Conservation (phyloP, 176 grass and related monocot genomes). For the Raddia guianensis region DNA sequence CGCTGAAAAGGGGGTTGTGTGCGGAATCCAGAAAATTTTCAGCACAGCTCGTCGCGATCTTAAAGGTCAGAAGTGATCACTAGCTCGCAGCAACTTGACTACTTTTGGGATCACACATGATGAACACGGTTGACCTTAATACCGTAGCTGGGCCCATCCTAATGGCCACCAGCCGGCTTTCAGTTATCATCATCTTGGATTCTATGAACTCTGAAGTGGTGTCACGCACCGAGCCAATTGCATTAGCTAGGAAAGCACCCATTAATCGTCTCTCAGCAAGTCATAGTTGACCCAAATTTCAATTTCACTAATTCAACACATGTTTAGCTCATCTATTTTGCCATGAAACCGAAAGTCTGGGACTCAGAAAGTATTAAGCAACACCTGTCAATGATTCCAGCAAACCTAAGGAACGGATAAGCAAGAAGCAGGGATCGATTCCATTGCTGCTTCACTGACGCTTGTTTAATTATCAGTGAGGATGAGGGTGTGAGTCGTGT, state of each 20-base stretch:
- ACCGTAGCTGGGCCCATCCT: constrained; percentile 12
- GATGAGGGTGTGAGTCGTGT: not conserved
- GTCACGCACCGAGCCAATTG: not conserved
- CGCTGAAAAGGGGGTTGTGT: not conserved
- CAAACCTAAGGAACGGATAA: not conserved
- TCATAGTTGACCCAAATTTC: not conserved
- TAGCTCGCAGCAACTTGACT: constrained; percentile 2
- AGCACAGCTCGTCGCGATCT: not conserved
- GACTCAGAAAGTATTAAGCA: not conserved
- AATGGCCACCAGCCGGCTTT: constrained; percentile 25
- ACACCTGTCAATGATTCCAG: not conserved
- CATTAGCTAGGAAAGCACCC: not conserved
- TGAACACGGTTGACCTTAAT: constrained; percentile 36
- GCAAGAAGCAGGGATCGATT: not conserved
- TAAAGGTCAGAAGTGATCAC: constrained; percentile 18
- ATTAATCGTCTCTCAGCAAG: not conserved
- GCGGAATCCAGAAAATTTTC: not conserved
- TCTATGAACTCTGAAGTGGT: not conserved
- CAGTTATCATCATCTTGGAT: not conserved
- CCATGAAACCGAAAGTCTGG: not conserved
- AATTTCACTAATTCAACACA: not conserved
- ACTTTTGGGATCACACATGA: not conserved
- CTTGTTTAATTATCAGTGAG: too few species aligned
- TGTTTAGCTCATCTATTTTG: not conserved
- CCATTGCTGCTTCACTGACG: not conserved